Percentiles rank a stretch among this genome's conserved stretches.
These are phyloP conservation scores for Cryomyces antarcticus DNA, from an alignment of 495 filamentous ascomycete species.

Conservation along the genomic window DNA sequence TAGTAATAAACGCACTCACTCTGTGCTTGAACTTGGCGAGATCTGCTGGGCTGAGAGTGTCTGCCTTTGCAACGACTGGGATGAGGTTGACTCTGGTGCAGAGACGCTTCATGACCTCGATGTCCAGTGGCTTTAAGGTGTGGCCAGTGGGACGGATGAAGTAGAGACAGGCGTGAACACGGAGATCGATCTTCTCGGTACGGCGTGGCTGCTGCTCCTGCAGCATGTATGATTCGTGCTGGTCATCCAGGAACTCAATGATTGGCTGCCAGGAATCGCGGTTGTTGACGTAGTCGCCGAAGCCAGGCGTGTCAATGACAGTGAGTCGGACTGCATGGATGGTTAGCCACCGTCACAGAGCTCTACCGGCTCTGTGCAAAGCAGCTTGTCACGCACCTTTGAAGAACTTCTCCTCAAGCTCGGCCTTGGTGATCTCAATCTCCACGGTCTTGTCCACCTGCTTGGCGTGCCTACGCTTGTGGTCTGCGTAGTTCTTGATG, in stretches of 20 bases:
- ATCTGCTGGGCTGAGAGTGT: conserved; percentile 85
- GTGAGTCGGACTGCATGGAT: conserved; percentile 64
- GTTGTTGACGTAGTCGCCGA: conserved; percentile 99
- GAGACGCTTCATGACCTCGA: conserved; percentile 98
- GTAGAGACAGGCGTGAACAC: conserved; percentile 95
- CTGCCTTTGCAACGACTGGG: conserved; percentile 93
- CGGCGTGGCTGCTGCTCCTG: conserved; percentile 98
- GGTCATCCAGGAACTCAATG: conserved; percentile 98
- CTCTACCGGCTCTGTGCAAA: neutral
- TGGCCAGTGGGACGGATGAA: conserved; percentile 97
- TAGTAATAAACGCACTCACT: conserved; percentile 27
- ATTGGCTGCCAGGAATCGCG: conserved; percentile 98
- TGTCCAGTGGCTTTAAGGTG: conserved; percentile 94
- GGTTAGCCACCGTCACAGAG: neutral
- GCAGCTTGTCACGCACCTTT: conserved; percentile 43
- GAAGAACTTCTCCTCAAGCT: conserved; percentile 99
- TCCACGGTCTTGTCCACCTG: conserved; percentile 98
- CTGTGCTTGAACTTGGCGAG: conserved; percentile 81
- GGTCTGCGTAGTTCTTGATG: conserved; percentile 99
- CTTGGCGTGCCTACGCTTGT: conserved; percentile 95
- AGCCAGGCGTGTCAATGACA: conserved; percentile 95
- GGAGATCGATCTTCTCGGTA: conserved; percentile 95
- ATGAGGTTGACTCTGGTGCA: conserved; percentile 96
- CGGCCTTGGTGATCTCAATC: conserved; percentile 98
- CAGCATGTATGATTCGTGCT: conserved; percentile 99